Evolutionary conservation across 352 stramenopile species (phyloP).

Genomic region (Blastocystis sp.): DNA sequence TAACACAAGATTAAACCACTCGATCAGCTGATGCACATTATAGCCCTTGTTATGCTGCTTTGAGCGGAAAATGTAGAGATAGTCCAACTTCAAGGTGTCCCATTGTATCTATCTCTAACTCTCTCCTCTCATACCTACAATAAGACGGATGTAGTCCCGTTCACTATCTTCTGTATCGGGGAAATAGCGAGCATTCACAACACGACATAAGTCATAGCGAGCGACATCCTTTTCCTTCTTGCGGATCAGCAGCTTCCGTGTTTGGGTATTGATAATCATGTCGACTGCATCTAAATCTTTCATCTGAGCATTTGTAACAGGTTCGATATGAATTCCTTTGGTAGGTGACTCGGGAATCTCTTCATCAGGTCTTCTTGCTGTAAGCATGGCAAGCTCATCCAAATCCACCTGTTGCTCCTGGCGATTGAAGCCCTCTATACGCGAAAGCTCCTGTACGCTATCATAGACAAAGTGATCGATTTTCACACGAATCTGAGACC

Average conservation of each 20-base stretch:
- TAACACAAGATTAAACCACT: slow-evolving; percentile 39
- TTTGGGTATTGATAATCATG: slow-evolving; percentile 43
- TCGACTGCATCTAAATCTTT: slow-evolving; percentile 15
- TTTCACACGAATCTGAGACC: slow-evolving; percentile 28
- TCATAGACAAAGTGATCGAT: slow-evolving; percentile 33
- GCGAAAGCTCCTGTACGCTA: neutral
- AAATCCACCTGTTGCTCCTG: neutral
- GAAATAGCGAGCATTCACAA: slow-evolving; percentile 52
- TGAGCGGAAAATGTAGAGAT: slow-evolving; percentile 40
- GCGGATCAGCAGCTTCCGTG: neutral
- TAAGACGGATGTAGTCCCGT: slow-evolving; percentile 24
- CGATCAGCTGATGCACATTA: slow-evolving; percentile 28
- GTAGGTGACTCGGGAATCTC: neutral
- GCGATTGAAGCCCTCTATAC: neutral
- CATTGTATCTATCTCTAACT: slow-evolving; percentile 18
- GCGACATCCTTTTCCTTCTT: slow-evolving; percentile 40
- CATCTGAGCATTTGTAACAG: slow-evolving; percentile 25
- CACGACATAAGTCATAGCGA: slow-evolving; percentile 27
- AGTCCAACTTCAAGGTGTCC: slow-evolving; percentile 43
- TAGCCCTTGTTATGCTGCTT: neutral
- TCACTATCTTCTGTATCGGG: neutral
- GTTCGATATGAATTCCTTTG: neutral
- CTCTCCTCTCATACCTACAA: neutral
- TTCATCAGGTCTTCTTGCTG: neutral
- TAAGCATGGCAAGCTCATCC: neutral